A percentile compares a stretch with the other conserved stretches of the same genome.
phyloP scores from a whole-genome alignment of 148 eudicot genomes.

The Euryodendron excelsum region DNA sequence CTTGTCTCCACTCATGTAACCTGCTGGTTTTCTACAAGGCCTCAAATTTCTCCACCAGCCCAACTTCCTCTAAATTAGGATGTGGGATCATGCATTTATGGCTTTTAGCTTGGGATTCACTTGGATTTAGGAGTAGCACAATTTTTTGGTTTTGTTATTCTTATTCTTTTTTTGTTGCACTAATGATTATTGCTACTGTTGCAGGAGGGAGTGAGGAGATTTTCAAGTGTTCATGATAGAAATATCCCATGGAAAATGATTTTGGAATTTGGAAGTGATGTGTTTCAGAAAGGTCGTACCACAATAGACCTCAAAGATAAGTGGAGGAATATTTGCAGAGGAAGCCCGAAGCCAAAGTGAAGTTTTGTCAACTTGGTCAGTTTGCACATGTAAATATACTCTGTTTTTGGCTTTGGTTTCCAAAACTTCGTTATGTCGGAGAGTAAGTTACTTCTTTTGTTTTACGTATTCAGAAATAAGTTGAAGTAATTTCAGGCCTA shows the following conservation, averaged over 20 bases:
- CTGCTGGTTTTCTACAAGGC: background rate
- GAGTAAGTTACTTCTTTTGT: background rate
- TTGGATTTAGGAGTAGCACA: background rate
- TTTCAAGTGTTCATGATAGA: constrained; percentile 23
- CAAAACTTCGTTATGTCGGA: background rate
- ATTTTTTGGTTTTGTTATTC: background rate
- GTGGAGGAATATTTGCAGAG: constrained; percentile 62
- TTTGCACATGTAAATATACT: background rate
- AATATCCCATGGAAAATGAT: constrained; percentile 56
- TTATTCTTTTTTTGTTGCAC: background rate
- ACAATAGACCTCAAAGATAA: constrained; percentile 69
- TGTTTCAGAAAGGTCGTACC: constrained; percentile 52
- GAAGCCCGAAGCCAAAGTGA: constrained; percentile 26
- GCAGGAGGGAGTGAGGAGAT: constrained; percentile 57
- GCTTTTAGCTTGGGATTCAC: background rate
- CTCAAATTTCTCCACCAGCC: background rate
- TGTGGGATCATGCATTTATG: background rate
- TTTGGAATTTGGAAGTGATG: constrained; percentile 56
- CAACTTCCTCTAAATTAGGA: background rate
- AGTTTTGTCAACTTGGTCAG: background rate
- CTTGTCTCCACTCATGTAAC: too few species aligned
- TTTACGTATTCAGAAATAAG: background rate
- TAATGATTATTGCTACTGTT: background rate
- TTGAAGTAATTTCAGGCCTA: background rate
- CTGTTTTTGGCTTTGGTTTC: background rate